phyloP scores from a whole-genome alignment of 2,329 filamentous ascomycete genomes.

The Cyphellophora attinorum region DNA sequence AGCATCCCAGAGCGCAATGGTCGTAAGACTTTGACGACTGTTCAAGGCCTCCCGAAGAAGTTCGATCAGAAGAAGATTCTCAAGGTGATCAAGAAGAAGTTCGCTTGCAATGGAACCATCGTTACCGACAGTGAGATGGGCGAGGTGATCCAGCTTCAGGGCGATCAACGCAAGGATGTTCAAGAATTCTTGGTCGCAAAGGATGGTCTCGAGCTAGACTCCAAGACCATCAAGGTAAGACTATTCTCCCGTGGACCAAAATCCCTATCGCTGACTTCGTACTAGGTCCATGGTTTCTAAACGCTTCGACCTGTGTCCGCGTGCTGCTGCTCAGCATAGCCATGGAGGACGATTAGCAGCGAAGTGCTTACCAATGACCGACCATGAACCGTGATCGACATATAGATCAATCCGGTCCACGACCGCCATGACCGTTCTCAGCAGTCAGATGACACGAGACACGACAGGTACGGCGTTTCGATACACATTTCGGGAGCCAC shows the following conservation, averaged over 20 bases:
- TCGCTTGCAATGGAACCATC: constrained; percentile 99
- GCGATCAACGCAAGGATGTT: constrained; percentile 97
- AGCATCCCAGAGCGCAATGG: constrained; percentile 84
- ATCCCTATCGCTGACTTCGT: constrained; percentile 2
- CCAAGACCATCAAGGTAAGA: constrained; percentile 87
- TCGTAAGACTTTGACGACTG: constrained; percentile 99
- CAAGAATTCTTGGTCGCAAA: constrained; percentile 94
- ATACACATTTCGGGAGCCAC: too few species aligned
- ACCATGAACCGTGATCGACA: too few species aligned
- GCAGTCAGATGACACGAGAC: too few species aligned
- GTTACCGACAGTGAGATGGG: constrained; percentile 94
- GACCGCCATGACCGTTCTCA: too few species aligned
- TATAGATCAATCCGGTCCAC: too few species aligned
- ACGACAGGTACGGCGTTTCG: too few species aligned
- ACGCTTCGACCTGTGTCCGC: constrained; percentile 29
- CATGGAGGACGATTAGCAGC: constrained; percentile 29
- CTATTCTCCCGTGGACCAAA: constrained; percentile 9
- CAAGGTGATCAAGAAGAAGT: constrained; percentile 99
- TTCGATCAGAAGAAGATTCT: constrained; percentile 99
- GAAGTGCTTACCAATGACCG: too few species aligned
- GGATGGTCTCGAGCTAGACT: constrained; percentile 84
- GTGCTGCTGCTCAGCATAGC: constrained; percentile 34
- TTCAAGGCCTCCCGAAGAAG: constrained; percentile 97
- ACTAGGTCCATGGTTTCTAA: constrained; percentile 44
- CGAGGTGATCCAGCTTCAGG: constrained; percentile 99